A percentile compares a stretch with the other conserved stretches of the same genome.
Evolutionary conservation across 2,329 filamentous ascomycete species (phyloP).

Genomic region (Chaetomium sp.): DNA sequence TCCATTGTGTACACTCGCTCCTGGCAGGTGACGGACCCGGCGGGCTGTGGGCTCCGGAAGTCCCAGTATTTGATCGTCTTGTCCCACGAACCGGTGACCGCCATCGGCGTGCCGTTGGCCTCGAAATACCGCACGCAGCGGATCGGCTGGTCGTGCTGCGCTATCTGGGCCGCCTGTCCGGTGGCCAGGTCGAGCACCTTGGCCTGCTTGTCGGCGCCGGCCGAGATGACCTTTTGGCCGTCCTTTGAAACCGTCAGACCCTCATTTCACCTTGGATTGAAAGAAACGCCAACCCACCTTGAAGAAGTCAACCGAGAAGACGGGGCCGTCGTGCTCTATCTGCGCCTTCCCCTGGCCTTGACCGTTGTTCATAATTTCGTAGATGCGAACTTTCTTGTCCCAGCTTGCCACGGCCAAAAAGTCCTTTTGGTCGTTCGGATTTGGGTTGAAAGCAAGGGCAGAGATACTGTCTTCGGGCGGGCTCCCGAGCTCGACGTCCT

Average conservation of each 20-base stretch:
- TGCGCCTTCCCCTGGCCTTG: constrained; percentile 81
- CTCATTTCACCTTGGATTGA: not conserved
- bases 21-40: constrained; percentile 66
- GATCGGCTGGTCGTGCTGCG: constrained; percentile 82
- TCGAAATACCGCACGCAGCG: constrained; percentile 78
- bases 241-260: constrained; percentile 59
- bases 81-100: constrained; percentile 92
- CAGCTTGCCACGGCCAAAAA: constrained; percentile 89
- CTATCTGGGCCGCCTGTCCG: constrained; percentile 70
- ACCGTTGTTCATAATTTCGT: constrained; percentile 79
- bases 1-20: constrained; percentile 92
- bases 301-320: constrained; percentile 84
- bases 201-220: constrained; percentile 86
- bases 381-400: constrained; percentile 98
- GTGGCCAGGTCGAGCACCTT: constrained; percentile 81
- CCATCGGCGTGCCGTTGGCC: constrained; percentile 70
- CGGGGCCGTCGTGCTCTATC: constrained; percentile 84
- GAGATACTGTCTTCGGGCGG: constrained; percentile 90
- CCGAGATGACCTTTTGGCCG: constrained; percentile 83
- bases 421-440: constrained; percentile 59
- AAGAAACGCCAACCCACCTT: constrained; percentile 60
- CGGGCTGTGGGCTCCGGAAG: constrained; percentile 65
- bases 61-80: constrained; percentile 93
- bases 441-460: constrained; percentile 71
- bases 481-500: constrained; percentile 77